These are phyloP conservation scores for Zostera marina DNA, from an alignment of 116 monocot species.

Conservation along the genomic window DNA sequence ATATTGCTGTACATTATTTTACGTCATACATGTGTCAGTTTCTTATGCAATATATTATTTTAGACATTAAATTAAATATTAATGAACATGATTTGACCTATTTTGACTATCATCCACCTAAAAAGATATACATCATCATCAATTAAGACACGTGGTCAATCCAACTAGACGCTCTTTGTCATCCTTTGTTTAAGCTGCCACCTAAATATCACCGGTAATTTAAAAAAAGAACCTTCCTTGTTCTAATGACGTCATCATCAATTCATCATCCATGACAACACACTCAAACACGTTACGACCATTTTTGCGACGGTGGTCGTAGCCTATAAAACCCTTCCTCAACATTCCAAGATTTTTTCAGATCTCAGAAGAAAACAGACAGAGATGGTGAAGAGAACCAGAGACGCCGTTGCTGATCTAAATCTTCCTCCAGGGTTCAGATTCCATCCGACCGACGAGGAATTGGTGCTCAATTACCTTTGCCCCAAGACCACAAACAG, in stretches of 20 bases:
- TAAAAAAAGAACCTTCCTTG: conserved; percentile 1
- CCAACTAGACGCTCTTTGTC: too few relatives aligned
- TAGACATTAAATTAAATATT: too few relatives aligned
- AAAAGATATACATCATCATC: too few relatives aligned
- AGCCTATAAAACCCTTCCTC: neutral
- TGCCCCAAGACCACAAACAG: neutral
- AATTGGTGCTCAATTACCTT: conserved; percentile 47
- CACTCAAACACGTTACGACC: neutral
- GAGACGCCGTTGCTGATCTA: conserved; percentile 20
- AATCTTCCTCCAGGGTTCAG: conserved; percentile 67
- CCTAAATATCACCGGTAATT: too few relatives aligned
- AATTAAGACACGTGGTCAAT: too few relatives aligned
- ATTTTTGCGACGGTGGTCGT: neutral
- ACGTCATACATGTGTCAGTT: too few relatives aligned
- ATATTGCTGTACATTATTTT: too few relatives aligned
- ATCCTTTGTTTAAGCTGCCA: too few relatives aligned
- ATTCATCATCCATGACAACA: neutral
- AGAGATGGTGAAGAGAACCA: conserved; percentile 3
- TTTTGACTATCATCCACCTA: too few relatives aligned
- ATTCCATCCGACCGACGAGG: conserved; percentile 85
- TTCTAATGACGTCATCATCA: neutral
- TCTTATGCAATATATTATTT: too few relatives aligned
- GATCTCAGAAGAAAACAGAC: neutral
- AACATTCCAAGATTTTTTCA: neutral
- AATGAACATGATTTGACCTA: too few relatives aligned